Evolutionary conservation across 169 alveolate genomes (phyloP), one percentile per base, ranked within the genome.

Genomic region (Blepharisma undulans): DNA sequence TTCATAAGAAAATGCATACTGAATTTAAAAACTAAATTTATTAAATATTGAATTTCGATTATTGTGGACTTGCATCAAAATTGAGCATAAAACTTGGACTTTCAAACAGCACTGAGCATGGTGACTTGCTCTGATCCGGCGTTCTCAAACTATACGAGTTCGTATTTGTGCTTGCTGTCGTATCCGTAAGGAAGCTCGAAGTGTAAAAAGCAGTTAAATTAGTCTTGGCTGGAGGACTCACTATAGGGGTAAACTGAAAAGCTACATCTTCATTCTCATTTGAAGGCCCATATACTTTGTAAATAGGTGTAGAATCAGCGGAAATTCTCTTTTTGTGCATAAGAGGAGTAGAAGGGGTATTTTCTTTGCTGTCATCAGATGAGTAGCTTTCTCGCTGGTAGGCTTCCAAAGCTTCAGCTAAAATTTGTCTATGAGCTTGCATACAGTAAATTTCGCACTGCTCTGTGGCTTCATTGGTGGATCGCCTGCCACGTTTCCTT

Each of bases 401-500:
- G 10, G 29, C 84, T 30, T 72, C 36, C 27, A 86, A n/a, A 27
- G 91, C 91, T 72, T 86, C 72, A 25, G 61, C 80, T 34, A 86
- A 33, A 27, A 86, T 22, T 72, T 21, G n/a, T 27, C 72, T 27
- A 72, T 86, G 91, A 4, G 72, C 22, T 21, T 29, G 36, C 48
- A 30, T 86, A 72, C 91, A 86, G 30, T 25, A n/a, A 25, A 86
- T 19, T 19, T 60, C 84, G 61, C 72, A 25, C 32, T 30, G 91
- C 48, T 71, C 84, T 19, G 61, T 30, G 22, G 84, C 72, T 29
- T 86, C 91, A 61, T 22, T 25, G 19, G 25, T 32, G 22, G 92
- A n/a, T 32, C 92, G 25, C 59, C 92, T 88, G 22, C 92, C 92
- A 6, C 92, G 29, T 76, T 88, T 88, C 87, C 87, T 88, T 48